Evolutionary conservation across 106 monocot genomes (phyloP).

Genomic region (Allium sativum): DNA sequence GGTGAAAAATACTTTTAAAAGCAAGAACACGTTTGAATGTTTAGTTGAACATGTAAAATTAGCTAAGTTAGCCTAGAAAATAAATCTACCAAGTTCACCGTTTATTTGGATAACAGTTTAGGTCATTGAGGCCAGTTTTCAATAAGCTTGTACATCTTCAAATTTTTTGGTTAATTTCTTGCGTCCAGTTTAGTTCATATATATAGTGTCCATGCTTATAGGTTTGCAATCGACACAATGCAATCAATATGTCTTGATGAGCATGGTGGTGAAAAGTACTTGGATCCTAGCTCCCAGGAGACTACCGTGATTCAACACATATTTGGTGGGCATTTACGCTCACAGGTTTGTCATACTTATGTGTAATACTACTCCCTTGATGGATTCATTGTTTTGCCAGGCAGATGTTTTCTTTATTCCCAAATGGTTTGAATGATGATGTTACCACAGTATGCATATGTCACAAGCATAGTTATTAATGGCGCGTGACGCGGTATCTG

Average conservation of each 20-base stretch:
- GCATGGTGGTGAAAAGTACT: slow-evolving; percentile 79
- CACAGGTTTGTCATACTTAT: slow-evolving; percentile 45
- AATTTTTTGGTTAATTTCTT: too few species aligned
- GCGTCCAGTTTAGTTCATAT: background rate
- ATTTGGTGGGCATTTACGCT: slow-evolving; percentile 91
- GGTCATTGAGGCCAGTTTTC: too few species aligned
- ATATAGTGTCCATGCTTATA: slow-evolving; percentile 15
- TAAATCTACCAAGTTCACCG: background rate
- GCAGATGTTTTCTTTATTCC: background rate
- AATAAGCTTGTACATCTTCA: too few species aligned
- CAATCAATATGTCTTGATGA: slow-evolving; percentile 91
- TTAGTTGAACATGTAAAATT: background rate
- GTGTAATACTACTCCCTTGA: too few species aligned
- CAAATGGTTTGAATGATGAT: background rate
- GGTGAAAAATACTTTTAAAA: too few species aligned
- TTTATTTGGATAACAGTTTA: too few species aligned
- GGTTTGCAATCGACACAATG: slow-evolving; percentile 95
- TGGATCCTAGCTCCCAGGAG: slow-evolving; percentile 72
- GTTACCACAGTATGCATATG: background rate
- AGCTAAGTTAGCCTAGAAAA: background rate
- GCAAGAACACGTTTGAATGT: too few species aligned
- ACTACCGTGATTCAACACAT: slow-evolving; percentile 89
- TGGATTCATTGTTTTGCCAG: slow-evolving; percentile 1
- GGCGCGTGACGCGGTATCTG: too few species aligned
- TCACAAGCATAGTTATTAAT: too few species aligned